A percentile compares a stretch with the other conserved stretches of the same genome.
Evolutionary conservation across 2,329 filamentous ascomycete species (phyloP).

Genomic region (Stachybotrys echinatus): DNA sequence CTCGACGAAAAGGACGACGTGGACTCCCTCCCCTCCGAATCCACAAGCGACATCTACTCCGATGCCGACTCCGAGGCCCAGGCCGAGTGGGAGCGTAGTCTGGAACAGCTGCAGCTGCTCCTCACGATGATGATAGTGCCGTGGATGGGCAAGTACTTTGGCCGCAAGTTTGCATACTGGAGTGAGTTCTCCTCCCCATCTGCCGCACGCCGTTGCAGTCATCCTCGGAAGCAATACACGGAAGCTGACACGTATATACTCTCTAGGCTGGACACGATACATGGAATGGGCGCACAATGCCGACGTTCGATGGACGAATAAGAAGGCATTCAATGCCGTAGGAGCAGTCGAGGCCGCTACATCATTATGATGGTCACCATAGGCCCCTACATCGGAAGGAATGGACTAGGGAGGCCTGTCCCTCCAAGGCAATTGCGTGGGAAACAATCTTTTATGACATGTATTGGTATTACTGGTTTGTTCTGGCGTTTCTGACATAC

Average conservation of each 20-base stretch:
- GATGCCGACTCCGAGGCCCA: slow-evolving; percentile 79
- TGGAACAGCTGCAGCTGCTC: slow-evolving; percentile 89
- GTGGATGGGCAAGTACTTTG: slow-evolving; percentile 91
- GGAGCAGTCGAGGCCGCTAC: slow-evolving; percentile 59
- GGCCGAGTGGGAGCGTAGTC: slow-evolving; percentile 86
- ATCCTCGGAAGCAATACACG: not conserved
- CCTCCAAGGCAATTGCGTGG: too few species aligned
- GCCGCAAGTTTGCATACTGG: slow-evolving; percentile 93
- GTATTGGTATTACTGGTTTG: too few species aligned
- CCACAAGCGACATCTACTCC: slow-evolving; percentile 49
- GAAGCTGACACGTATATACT: not conserved
- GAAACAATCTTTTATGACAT: too few species aligned
- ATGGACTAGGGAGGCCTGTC: slow-evolving; percentile 1
- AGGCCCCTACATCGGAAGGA: not conserved
- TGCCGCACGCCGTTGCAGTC: too few species aligned
- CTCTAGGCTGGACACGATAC: slow-evolving; percentile 81
- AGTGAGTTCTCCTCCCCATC: slow-evolving; percentile 58
- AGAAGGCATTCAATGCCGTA: slow-evolving; percentile 55
- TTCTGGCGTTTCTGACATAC: not conserved
- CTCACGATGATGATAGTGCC: slow-evolving; percentile 93
- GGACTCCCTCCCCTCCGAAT: slow-evolving; percentile 59
- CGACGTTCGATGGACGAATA: slow-evolving; percentile 62
- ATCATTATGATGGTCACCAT: slow-evolving; percentile 33
- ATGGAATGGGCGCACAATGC: slow-evolving; percentile 92
- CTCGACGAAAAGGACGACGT: slow-evolving; percentile 51